phyloP scores from a whole-genome alignment of 2,329 filamentous ascomycete species.

The Akanthomyces lecanii region DNA sequence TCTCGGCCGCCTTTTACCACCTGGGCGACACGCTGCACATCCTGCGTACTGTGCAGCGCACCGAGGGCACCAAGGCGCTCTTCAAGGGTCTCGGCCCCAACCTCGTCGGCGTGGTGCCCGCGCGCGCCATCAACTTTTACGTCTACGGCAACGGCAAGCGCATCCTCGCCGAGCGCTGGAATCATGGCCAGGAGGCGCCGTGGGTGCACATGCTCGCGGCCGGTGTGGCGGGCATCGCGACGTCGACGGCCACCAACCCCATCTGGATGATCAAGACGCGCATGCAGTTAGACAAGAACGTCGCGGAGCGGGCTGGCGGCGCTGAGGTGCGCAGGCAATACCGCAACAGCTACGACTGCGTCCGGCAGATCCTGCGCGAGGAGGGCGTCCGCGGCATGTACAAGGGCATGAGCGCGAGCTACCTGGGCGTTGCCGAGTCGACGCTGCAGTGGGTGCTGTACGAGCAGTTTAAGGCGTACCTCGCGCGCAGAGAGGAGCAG shows the following conservation, averaged over 20 bases:
- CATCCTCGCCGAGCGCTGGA: constrained; percentile 70
- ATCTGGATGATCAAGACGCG: constrained; percentile 97
- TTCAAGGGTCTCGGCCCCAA: constrained; percentile 94
- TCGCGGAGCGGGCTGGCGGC: constrained; percentile 40
- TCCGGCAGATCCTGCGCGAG: constrained; percentile 71
- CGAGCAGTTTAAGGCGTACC: constrained; percentile 79
- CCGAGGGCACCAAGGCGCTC: constrained; percentile 79
- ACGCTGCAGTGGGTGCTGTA: constrained; percentile 93
- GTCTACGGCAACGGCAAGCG: constrained; percentile 90
- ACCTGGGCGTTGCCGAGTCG: constrained; percentile 84
- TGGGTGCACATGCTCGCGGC: constrained; percentile 77
- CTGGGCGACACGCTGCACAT: constrained; percentile 84
- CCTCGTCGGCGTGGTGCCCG: constrained; percentile 82
- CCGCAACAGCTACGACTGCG: constrained; percentile 83
- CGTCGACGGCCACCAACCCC: constrained; percentile 87
- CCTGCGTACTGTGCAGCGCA: constrained; percentile 70
- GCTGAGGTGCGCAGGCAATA: constrained; percentile 60
- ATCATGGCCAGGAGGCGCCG: constrained; percentile 63
- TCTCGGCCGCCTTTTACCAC: constrained; percentile 66
- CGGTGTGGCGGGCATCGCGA: constrained; percentile 73
- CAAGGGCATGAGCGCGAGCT: constrained; percentile 85
- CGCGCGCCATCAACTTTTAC: constrained; percentile 89
- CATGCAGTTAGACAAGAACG: constrained; percentile 84
- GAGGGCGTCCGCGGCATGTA: constrained; percentile 83
- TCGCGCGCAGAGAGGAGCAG: constrained; percentile 60